Percentiles rank a stretch among this genome's conserved stretches.
phyloP scores from a whole-genome alignment of 768 basidiomycete genomes.

The Trametes punicea region DNA sequence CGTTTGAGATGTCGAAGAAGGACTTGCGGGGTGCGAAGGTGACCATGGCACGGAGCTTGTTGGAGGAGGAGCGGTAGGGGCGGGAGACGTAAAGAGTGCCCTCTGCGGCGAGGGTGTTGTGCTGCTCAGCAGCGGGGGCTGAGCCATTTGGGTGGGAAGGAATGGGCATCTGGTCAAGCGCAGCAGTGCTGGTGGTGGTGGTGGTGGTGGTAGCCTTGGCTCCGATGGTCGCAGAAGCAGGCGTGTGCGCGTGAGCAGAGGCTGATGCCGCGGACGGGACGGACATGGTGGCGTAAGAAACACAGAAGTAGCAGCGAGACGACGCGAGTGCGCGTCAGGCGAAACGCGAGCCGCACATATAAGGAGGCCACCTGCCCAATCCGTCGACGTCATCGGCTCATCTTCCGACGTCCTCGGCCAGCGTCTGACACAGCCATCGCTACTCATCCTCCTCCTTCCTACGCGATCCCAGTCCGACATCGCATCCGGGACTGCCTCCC shows the following conservation, averaged over 20 bases:
- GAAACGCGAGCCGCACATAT: neutral
- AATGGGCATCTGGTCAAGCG: no score
- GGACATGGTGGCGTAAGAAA: constrained; percentile 5
- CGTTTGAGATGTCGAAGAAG: constrained; percentile 79
- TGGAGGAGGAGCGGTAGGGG: constrained; percentile 71
- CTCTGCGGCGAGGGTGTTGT: constrained; percentile 38
- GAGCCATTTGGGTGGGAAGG: constrained; percentile 5
- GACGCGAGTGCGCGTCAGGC: neutral
- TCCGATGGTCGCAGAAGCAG: neutral
- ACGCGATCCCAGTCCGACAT: no score
- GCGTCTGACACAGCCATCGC: neutral
- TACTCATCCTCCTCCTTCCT: no score
- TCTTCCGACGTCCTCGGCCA: neutral
- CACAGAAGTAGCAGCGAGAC: neutral
- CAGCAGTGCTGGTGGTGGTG: no score
- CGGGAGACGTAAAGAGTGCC: constrained; percentile 75
- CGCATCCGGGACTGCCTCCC: no score
- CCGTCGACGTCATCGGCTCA: neutral
- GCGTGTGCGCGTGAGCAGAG: neutral
- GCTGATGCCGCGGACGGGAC: no score
- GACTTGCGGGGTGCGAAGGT: constrained; percentile 87
- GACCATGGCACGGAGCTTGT: constrained; percentile 77
- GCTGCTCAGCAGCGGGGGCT: constrained; percentile 34
- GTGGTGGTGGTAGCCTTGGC: neutral
- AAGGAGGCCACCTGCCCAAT: neutral